These are phyloP conservation scores for Pseudomassariella vexata DNA, from an alignment of 2,329 filamentous ascomycete genomes.

Conservation along the genomic window DNA sequence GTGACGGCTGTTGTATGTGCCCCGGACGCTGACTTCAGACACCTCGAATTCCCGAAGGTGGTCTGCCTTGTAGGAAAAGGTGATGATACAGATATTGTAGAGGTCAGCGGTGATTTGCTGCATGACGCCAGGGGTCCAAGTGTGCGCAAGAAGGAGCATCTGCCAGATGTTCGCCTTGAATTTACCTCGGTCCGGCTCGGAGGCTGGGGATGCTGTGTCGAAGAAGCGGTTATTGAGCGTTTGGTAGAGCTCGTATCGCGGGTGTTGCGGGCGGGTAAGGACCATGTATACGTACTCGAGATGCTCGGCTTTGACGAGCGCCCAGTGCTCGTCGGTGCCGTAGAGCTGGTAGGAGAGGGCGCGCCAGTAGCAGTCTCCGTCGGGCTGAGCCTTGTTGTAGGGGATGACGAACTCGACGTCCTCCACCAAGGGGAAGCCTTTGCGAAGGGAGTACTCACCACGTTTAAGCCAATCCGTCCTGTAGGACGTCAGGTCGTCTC, in stretches of 20 bases:
- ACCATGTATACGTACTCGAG: conserved; percentile 20
- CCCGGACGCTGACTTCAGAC: conserved; percentile 20
- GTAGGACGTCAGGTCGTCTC: conserved; percentile 8
- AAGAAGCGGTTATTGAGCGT: conserved; percentile 18
- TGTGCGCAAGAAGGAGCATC: conserved; percentile 20
- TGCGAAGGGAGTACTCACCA: conserved; percentile 11
- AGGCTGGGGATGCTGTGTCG: conserved; percentile 4
- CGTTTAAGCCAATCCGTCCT: conserved; percentile 3
- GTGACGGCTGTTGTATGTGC: conserved; percentile 26
- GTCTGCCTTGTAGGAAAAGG: conserved; percentile 18
- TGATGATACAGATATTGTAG: conserved; percentile 25
- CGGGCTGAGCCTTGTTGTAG: conserved; percentile 13
- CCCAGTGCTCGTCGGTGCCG: conserved; percentile 17
- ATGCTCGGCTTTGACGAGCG: conserved; percentile 28
- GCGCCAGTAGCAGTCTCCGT: conserved; percentile 26
- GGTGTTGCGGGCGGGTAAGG: conserved; percentile 17
- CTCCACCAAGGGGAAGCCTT: conserved; percentile 27
- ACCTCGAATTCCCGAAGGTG: conserved; percentile 7
- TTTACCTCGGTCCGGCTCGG: neutral
- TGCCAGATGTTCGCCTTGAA: conserved; percentile 25
- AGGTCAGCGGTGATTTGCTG: conserved; percentile 27
- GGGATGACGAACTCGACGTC: conserved; percentile 22
- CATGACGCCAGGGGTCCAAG: conserved; percentile 22
- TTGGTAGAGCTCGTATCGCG: conserved; percentile 19
- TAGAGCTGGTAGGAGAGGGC: conserved; percentile 21